Percentiles rank a stretch among this genome's conserved stretches.
Evolutionary conservation across 371 early-diverging fungal genomes (phyloP).

Genomic region (Thermomucor indicae-seudaticae): DNA sequence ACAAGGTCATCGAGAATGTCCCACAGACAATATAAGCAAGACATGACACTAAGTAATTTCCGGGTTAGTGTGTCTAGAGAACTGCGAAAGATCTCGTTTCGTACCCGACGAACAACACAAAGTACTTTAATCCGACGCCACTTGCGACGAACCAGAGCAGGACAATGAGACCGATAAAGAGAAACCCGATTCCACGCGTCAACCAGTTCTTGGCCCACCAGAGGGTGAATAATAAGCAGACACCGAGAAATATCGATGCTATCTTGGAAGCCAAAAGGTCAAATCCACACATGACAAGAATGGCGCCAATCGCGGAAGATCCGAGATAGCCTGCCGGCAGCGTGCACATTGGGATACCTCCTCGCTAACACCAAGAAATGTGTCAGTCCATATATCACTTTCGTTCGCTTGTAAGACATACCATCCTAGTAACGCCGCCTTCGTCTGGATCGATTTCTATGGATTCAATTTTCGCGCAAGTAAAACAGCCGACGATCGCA

Average conservation of each 20-base stretch:
- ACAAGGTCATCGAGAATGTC: slow-evolving; percentile 95
- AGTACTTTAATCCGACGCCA: slow-evolving; percentile 74
- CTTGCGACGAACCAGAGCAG: slow-evolving; percentile 83
- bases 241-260: slow-evolving; percentile 73
- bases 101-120: slow-evolving; percentile 88
- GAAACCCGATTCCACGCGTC: slow-evolving; percentile 73
- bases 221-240: slow-evolving; percentile 71
- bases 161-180: slow-evolving; percentile 78
- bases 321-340: slow-evolving; percentile 81
- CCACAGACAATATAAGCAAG: slow-evolving; percentile 85
- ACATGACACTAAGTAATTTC: slow-evolving; percentile 68
- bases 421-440: slow-evolving; percentile 87
- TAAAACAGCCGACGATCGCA: slow-evolving; percentile 76
- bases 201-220: slow-evolving; percentile 90
- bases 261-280: slow-evolving; percentile 82
- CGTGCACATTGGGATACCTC: slow-evolving; percentile 71
- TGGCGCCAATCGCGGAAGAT: slow-evolving; percentile 77
- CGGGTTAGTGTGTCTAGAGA: neutral
- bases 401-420: slow-evolving; percentile 16
- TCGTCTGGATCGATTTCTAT: slow-evolving; percentile 91
- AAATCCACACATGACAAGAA: slow-evolving; percentile 91
- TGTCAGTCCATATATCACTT: neutral
- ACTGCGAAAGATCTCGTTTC: neutral
- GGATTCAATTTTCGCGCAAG: slow-evolving; percentile 88
- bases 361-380: slow-evolving; percentile 39